Base-by-base conservation (phyloP, 495 filamentous ascomycete genomes). In the Aspergillus incahuasiensis region DNA sequence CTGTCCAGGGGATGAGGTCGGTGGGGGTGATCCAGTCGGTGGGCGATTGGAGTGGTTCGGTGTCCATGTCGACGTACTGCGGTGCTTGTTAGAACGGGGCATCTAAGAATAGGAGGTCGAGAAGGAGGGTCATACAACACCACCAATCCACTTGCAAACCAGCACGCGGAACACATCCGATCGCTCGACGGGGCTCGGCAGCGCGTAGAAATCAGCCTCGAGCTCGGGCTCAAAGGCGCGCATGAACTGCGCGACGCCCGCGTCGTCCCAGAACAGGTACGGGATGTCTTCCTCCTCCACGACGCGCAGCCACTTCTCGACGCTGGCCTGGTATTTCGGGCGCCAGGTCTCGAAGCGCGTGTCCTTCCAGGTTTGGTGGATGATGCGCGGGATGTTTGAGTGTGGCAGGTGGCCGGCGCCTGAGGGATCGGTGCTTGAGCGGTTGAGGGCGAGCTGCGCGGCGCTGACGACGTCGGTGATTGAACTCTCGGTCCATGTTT, bases 51-150 rank as follows among this genome's bases (percentile, higher is more conserved):
- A 61, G 40, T 13, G 57, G 58, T 16, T 56, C 54, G 2, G 62
- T 58, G 48, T 64, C 62, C 12, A 64, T 58, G 41, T 64, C 62
- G 15, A 50, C 62, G 18, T 64, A 64, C 58, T 64, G n/a, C 4
- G 9, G 28, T 5, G 9, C 8, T 7, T 34, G 32, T 48, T 28
- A 28, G 19, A 43, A 42, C 38, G 21, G 25, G 8, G 4, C 25
- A n/a, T 42, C 11, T 46, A 16, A 8, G 11, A n/a, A 43, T 24
- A 18, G 1, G 4, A 21, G n/a, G 8, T 28, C 11, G 9, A 15
- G 41, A 7, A 6, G 4, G 0, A 15, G 6, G 15, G 5, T 46
- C 55, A 42, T 38, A 64, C 62, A 41, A 61, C 44, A 20, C 62
- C 62, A 7, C 62, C 62, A 24, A 64, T 49, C 58, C 58, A 61